These are phyloP conservation scores for Saccharata proteae DNA, from an alignment of 2,329 filamentous ascomycete genomes.

Conservation along the genomic window DNA sequence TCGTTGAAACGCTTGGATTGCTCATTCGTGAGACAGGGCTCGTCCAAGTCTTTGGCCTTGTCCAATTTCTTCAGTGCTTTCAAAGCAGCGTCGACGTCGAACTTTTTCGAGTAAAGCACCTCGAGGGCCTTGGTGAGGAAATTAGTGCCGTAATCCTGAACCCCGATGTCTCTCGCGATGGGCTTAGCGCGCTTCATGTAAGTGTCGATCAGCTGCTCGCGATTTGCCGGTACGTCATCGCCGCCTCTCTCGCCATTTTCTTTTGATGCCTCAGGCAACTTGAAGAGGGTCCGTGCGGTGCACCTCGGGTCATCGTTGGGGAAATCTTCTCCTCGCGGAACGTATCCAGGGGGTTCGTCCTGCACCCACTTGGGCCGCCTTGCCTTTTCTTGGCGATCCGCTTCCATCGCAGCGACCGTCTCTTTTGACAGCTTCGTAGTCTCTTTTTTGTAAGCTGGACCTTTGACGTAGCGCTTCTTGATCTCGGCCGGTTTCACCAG, in stretches of 20 bases:
- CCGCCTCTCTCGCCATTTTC: constrained; percentile 37
- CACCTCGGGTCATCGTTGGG: constrained; percentile 58
- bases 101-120: constrained; percentile 59
- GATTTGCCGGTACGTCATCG: constrained; percentile 29
- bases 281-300: constrained; percentile 68
- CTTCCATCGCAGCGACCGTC: constrained; percentile 63
- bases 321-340: constrained; percentile 70
- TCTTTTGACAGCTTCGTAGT: constrained; percentile 71
- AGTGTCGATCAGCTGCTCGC: constrained; percentile 53
- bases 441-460: constrained; percentile 56
- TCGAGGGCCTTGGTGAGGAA: constrained; percentile 73
- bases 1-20: constrained; percentile 90
- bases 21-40: constrained; percentile 64
- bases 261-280: constrained; percentile 46
- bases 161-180: constrained; percentile 53
- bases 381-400: constrained; percentile 66
- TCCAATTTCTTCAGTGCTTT: constrained; percentile 56
- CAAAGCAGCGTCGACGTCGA: constrained; percentile 58
- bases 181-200: constrained; percentile 63
- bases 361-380: constrained; percentile 86
- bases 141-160: constrained; percentile 70
- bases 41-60: constrained; percentile 61
- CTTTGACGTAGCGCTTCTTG: constrained; percentile 62
- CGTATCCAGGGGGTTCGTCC: constrained; percentile 79
- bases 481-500: constrained; percentile 80